phyloP scores from a whole-genome alignment of 371 early-diverging fungal species.

The Rhizopus stolonifer region DNA sequence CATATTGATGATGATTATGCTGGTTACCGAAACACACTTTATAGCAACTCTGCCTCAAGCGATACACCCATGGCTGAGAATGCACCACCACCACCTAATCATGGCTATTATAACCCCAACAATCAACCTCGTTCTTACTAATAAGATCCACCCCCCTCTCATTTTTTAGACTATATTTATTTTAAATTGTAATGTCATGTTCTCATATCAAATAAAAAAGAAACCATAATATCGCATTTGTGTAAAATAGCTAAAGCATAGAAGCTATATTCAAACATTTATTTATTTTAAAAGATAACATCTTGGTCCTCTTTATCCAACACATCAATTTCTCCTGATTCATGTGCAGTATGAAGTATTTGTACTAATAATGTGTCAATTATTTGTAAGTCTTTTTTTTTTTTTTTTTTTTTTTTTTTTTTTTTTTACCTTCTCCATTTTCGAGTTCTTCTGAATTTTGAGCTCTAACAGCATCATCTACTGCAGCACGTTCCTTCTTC shows the following conservation, averaged over 20 bases:
- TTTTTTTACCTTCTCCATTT: constrained; percentile 21
- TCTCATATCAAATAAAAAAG: no score
- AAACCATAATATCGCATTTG: no score
- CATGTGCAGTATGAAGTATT: constrained; percentile 38
- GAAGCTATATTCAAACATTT: no score
- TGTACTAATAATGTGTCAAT: no score
- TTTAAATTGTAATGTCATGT: neutral
- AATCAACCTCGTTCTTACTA: constrained; percentile 3
- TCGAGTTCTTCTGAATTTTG: constrained; percentile 4
- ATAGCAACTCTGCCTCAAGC: constrained; percentile 8
- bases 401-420: no score
- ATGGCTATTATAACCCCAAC: constrained; percentile 5
- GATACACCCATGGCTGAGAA: neutral
- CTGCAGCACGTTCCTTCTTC: constrained; percentile 77
- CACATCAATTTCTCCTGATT: constrained; percentile 46
- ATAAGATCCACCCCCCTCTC: neutral
- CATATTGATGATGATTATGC: constrained; percentile 28
- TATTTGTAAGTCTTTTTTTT: no score
- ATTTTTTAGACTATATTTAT: neutral
- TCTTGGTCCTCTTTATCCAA: constrained; percentile 58
- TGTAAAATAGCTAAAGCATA: no score
- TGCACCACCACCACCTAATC: constrained; percentile 10
- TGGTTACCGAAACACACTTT: constrained; percentile 1
- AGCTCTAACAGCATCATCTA: neutral
- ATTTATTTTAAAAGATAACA: constrained; percentile 43